phyloP scores from a whole-genome alignment of 768 basidiomycete species.

The Mycena galopus region DNA sequence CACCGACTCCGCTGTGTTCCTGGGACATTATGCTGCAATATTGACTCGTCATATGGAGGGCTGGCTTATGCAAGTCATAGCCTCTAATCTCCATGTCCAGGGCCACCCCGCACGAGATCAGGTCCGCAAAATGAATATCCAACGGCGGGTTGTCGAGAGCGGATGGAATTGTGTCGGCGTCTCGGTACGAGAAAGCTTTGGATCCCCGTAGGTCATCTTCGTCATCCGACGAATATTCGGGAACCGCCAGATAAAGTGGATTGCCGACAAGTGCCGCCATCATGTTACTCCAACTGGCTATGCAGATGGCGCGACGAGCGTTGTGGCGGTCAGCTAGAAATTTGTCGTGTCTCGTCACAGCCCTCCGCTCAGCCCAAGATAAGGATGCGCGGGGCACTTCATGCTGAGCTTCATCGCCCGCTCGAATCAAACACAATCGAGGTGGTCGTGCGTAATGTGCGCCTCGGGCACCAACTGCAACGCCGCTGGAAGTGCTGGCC shows the following conservation, averaged over 20 bases:
- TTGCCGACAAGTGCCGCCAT: background rate
- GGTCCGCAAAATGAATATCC: background rate
- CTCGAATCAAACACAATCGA: background rate
- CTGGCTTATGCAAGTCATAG: background rate
- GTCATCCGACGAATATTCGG: background rate
- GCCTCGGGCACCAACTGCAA: background rate
- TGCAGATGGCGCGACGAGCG: background rate
- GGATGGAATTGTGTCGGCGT: slow-evolving; percentile 19
- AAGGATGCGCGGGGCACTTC: background rate
- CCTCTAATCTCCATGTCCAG: background rate
- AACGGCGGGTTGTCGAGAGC: slow-evolving; percentile 1
- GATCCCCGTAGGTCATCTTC: background rate
- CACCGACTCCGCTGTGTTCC: background rate
- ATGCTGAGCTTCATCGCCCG: background rate
- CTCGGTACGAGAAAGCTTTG: background rate
- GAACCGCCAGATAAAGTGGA: background rate
- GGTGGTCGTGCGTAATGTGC: background rate
- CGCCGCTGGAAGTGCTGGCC: background rate
- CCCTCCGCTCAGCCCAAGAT: background rate
- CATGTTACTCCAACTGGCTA: background rate
- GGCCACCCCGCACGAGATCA: background rate
- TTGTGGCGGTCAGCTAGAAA: background rate
- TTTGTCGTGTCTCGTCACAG: background rate
- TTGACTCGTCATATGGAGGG: background rate
- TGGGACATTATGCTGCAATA: slow-evolving; percentile 19